phyloP scores from a whole-genome alignment of 192 early-diverging fungal species.

The Mortierella alpina region DNA sequence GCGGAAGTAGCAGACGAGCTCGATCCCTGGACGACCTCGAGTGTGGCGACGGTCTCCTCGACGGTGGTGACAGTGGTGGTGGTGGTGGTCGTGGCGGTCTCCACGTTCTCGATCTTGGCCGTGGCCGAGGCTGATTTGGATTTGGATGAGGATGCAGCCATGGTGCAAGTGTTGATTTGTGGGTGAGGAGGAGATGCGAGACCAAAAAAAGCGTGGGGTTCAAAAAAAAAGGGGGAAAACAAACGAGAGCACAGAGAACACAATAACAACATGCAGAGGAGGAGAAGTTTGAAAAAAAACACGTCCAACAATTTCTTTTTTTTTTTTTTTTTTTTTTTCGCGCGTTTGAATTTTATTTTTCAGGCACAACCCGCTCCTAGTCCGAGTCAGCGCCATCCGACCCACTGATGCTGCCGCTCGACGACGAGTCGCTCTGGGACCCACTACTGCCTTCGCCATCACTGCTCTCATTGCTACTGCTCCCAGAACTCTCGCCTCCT shows the following conservation, averaged over 20 bases:
- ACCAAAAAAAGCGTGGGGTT: not conserved
- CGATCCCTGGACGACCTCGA: not conserved
- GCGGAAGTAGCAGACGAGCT: not conserved
- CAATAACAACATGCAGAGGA: not conserved
- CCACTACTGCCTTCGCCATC: conserved; percentile 41
- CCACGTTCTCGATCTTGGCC: conserved; percentile 3
- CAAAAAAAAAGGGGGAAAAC: not conserved
- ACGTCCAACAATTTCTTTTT: not conserved
- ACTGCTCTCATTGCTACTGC: conserved; percentile 44
- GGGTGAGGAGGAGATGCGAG: not conserved
- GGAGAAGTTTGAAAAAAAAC: not conserved
- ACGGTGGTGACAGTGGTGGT: conserved; percentile 12
- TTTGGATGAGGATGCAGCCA: conserved; percentile 19
- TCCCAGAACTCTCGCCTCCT: conserved; percentile 38
- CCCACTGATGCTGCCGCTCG: conserved; percentile 34
- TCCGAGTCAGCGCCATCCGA: conserved; percentile 34
- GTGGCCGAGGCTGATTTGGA: conserved; percentile 1
- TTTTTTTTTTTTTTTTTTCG: conserved; percentile 6
- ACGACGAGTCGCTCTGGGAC: conserved; percentile 38
- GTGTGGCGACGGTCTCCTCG: not conserved
- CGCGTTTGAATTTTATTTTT: not conserved
- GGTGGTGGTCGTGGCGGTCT: conserved; percentile 24
- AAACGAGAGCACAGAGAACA: not conserved
- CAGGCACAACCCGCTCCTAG: conserved; percentile 1
- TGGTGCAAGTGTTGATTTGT: conserved; percentile 5